phyloP scores from a whole-genome alignment of 768 basidiomycete species.

The Tulasnella sp. region DNA sequence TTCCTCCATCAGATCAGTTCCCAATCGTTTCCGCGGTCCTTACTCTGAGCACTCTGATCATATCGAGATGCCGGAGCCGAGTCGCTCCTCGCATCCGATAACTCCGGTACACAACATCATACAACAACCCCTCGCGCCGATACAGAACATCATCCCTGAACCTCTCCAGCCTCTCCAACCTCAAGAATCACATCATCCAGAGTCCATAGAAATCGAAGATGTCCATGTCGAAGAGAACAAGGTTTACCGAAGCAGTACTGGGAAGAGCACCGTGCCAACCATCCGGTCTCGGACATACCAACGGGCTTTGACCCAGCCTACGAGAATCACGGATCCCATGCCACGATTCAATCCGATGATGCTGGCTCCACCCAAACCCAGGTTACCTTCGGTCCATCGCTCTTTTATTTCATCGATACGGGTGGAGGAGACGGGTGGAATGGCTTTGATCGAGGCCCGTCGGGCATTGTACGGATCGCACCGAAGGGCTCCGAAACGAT shows the following conservation, averaged over 20 bases:
- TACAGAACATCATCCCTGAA: not conserved
- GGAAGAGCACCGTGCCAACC: not conserved
- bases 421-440: constrained; percentile 24
- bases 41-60: not conserved
- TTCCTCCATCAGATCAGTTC: not conserved
- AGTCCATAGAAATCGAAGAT: not conserved
- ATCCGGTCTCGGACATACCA: constrained; percentile 18
- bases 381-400: not conserved
- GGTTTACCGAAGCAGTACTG: not conserved
- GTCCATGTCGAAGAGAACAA: not conserved
- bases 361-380: not conserved
- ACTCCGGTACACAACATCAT: not conserved
- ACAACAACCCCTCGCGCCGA: not conserved
- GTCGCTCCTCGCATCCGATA: not conserved
- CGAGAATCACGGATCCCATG: constrained; percentile 7
- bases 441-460: constrained; percentile 21
- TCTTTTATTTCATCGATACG: constrained; percentile 2
- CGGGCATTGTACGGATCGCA: constrained; percentile 28
- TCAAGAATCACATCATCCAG: not conserved
- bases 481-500: constrained; percentile 23
- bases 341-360: not conserved
- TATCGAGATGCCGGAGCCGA: not conserved
- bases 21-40: not conserved
- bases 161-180: not conserved
- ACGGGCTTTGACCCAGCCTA: constrained; percentile 18